phyloP scores from a whole-genome alignment of 148 eudicot genomes.

The Dianthus caryophyllus region DNA sequence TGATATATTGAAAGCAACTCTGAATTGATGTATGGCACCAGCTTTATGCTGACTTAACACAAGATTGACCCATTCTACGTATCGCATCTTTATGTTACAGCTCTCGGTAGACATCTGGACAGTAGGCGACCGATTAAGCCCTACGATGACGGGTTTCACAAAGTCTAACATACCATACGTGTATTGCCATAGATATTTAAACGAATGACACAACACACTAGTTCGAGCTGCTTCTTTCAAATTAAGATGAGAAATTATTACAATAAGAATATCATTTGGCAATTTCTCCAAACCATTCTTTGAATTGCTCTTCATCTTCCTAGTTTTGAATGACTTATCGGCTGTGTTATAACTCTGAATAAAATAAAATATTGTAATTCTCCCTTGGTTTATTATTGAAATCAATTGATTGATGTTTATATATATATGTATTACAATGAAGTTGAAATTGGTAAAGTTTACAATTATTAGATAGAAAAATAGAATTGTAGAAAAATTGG shows the following conservation, averaged over 20 bases:
- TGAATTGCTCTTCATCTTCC: not conserved
- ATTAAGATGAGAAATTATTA: not conserved
- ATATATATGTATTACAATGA: too few species aligned
- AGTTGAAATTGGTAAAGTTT: too few species aligned
- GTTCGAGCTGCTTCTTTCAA: not conserved
- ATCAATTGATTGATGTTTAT: too few species aligned
- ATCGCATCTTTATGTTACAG: not conserved
- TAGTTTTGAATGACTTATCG: not conserved
- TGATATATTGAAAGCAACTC: not conserved
- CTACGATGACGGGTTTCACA: not conserved
- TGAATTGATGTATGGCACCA: not conserved
- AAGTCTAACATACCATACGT: not conserved
- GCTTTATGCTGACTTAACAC: not conserved
- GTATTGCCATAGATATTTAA: not conserved
- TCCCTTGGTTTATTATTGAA: too few species aligned
- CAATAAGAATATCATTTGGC: not conserved
- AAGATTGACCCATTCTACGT: not conserved
- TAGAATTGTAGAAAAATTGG: too few species aligned
- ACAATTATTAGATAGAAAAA: too few species aligned
- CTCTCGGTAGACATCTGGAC: too few species aligned
- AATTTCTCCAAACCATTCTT: not conserved
- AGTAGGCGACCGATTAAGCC: too few species aligned
- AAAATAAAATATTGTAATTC: too few species aligned
- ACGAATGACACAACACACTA: not conserved
- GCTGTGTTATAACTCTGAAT: too few species aligned